Conservation (phyloP, 2,329 filamentous ascomycete species). For the Ophiocordyceps camponoti-saundersi region DNA sequence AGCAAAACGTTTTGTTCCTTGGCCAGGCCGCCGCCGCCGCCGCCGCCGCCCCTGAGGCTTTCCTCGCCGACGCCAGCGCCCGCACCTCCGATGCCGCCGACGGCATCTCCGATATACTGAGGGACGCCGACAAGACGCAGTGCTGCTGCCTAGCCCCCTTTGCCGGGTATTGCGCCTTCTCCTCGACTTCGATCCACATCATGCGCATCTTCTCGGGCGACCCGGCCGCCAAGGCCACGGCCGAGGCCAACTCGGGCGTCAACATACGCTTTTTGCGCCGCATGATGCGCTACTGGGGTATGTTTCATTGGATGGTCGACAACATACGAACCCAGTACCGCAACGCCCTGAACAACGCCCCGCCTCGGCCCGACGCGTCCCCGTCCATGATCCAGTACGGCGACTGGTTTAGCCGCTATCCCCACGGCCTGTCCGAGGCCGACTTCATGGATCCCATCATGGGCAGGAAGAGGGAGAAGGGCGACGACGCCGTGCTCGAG, state of each 20-base stretch:
- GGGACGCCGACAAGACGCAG: slow-evolving; percentile 49
- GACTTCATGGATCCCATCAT: slow-evolving; percentile 66
- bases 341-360: slow-evolving; percentile 64
- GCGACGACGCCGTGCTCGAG: slow-evolving; percentile 75
- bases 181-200: slow-evolving; percentile 87
- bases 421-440: slow-evolving; percentile 70
- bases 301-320: slow-evolving; percentile 94
- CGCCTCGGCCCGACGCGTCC: slow-evolving; percentile 26
- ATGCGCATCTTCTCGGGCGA: slow-evolving; percentile 83
- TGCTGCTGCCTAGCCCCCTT: slow-evolving; percentile 80
- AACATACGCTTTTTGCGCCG: slow-evolving; percentile 84
- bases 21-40: slow-evolving; percentile 60
- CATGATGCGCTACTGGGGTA: slow-evolving; percentile 97
- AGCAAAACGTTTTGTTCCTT: slow-evolving; percentile 81
- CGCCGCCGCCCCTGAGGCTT: slow-evolving; percentile 58
- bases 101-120: slow-evolving; percentile 68
- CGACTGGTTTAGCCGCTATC: slow-evolving; percentile 94
- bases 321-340: slow-evolving; percentile 81
- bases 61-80: slow-evolving; percentile 57
- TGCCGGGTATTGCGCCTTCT: slow-evolving; percentile 85
- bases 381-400: slow-evolving; percentile 78
- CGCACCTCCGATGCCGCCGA: slow-evolving; percentile 73
- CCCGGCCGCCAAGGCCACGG: slow-evolving; percentile 52
- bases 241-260: slow-evolving; percentile 69
- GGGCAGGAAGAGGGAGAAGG: slow-evolving; percentile 53